Evolutionary conservation across 2,329 filamentous ascomycete genomes (phyloP), one percentile per base, ranked within the genome.

Genomic region (Ascochyta fabae): DNA sequence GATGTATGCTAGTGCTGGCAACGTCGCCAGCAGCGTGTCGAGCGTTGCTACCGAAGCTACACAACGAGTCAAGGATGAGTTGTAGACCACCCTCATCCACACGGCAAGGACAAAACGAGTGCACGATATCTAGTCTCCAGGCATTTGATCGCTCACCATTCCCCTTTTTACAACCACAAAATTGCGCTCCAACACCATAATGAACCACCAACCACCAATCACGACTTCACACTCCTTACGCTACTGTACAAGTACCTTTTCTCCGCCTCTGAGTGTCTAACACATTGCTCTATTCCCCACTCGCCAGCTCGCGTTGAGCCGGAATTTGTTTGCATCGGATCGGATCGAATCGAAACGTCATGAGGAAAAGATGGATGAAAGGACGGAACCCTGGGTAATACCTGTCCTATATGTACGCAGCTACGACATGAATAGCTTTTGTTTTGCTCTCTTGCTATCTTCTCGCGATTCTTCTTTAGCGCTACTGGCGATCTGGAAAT

Each of bases 61-160:
- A 1, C 73, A 74, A 48, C 75, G 72, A 47, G 76, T 79, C 23
- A 83, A 80, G 67, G 83, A 84, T 67, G 82, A 85, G 73, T 76
- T 85, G 74, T 84, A 67, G 49, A 60, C 27, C 16, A 9, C 15
- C n/a, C 2, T 24, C 3, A 19, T 16, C 10, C 34, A 40, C 19
- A 36, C 31, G 6, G 16, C 35, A 35, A 15, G 23, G 29, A 26
- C 23, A 34, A 44, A 8, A 19, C 24, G 3, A 46, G 29, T 29
- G 43, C 27, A 51, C 47, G 38, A 44, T 38, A 22, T 7, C 27
- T 6, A 3, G 31, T 40, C 36, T 51, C 42, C 16, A 34, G 47
- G 26, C 53, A 40, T 48, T 33, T 15, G 22, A 34, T 6, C 29
- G 12, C 8, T 23, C 22, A 16, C 26, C 26, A 16, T 13, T n/a